Percentiles rank a stretch among this genome's conserved stretches.
Evolutionary conservation across 176 grass and related monocot genomes (phyloP).

Genomic region (Cymbopogon citratus): DNA sequence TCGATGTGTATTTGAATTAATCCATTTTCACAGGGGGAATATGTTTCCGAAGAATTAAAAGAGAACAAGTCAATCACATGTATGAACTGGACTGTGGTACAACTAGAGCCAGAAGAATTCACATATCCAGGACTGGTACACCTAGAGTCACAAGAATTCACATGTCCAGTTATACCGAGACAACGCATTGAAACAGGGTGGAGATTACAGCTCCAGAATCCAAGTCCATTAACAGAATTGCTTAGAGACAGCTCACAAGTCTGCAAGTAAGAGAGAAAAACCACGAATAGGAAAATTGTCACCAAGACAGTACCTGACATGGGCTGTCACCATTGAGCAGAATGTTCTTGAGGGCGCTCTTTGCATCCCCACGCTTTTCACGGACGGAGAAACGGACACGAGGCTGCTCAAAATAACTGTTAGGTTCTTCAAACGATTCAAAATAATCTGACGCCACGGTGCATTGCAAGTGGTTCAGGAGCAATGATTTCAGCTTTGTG

Average conservation of each 20-base stretch:
- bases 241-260: neutral
- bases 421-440: neutral
- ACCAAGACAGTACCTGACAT: conserved; percentile 34
- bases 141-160: neutral
- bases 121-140: neutral
- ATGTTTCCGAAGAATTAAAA: neutral
- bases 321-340: conserved; percentile 44
- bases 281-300: neutral
- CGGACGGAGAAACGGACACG: conserved; percentile 43
- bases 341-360: conserved; percentile 62
- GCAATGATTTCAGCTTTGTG: neutral
- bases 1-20: neutral
- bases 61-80: neutral
- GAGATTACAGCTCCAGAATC: neutral
- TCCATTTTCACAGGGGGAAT: neutral
- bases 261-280: neutral
- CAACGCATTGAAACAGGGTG: neutral
- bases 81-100: neutral
- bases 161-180: neutral
- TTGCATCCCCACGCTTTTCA: conserved; percentile 66
- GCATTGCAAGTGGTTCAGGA: neutral
- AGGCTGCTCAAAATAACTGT: conserved; percentile 37
- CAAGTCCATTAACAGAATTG: neutral
- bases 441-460: neutral
- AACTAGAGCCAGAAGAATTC: neutral